Base-by-base conservation (phyloP, 179 eudicot genomes). In the Pouteria campechiana region DNA sequence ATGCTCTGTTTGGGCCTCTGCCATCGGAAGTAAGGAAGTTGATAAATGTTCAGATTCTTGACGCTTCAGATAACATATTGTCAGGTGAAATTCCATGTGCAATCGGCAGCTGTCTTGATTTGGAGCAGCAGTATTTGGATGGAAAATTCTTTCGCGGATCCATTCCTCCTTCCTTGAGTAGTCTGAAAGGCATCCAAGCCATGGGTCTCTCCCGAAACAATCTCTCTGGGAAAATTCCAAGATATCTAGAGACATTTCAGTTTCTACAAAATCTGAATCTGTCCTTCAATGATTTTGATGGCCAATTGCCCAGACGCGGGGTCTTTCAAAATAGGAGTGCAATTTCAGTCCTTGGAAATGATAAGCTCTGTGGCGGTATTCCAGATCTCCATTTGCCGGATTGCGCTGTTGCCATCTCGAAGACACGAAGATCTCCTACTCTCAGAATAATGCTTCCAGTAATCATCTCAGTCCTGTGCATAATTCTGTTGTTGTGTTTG, bases 361-460 rank as follows among this genome's bases (percentile, higher is more conserved):
- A 13, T 1, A 28, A 7, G 42, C 38, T 59, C 3, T 59, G 65
- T 23, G 65, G 65, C 16, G 65, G 65, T 8, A 13, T 52, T 5
- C 14, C 17, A 3, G 30, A 46, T 30, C 32, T 55, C 2, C 63
- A 32, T 29, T 35, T 58, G 3, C 48, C 49, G 3, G 43, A 7
- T 36, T 55, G 53, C 35, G 22, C 22, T 6, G 7, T n/a, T 14
- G 19, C 9, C 6, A 3, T 15, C 13, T 14, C 43, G n/a, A 38
- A 19, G 22, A 6, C 6, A 0, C 16, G 22, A 31, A 20, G 14
- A 3, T n/a, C n/a, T n/a, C n/a, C n/a, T n/a, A n/a, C n/a, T n/a
- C n/a, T n/a, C n/a, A n/a, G n/a, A n/a, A n/a, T n/a, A n/a, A 15
- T 2, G 22, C 39, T 2, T 46, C 13, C 2, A 21, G 7, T 9